phyloP scores from a whole-genome alignment of 2,329 filamentous ascomycete species.

The Colletotrichum orchidophilum region DNA sequence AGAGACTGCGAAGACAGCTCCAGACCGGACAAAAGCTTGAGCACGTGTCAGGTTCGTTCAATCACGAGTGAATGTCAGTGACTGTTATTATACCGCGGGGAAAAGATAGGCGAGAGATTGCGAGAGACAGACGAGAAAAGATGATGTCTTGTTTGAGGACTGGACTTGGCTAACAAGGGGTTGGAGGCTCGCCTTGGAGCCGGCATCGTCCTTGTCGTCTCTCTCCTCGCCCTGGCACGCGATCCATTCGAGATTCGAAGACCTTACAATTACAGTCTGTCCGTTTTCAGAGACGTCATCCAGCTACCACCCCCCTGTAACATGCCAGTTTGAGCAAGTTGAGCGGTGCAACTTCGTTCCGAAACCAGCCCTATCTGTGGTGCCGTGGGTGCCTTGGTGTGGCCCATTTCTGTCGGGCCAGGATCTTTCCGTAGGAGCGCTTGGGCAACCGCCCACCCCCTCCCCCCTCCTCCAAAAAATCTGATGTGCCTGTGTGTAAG shows the following conservation, averaged over 20 bases:
- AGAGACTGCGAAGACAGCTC: not conserved
- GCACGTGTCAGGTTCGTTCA: slow-evolving; percentile 26
- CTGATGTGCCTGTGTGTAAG: not conserved
- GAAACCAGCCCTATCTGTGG: slow-evolving; percentile 22
- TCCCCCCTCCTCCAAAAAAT: not conserved
- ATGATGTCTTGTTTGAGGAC: not conserved
- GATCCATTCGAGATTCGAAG: not conserved
- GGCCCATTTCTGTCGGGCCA: slow-evolving; percentile 23
- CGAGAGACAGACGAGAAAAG: not conserved
- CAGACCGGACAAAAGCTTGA: not conserved
- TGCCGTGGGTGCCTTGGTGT: not conserved
- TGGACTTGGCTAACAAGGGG: not conserved
- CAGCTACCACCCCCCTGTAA: not conserved
- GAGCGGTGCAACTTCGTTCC: slow-evolving; percentile 7
- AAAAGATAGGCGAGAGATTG: not conserved
- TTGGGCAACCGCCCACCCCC: too few species aligned
- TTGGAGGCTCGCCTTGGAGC: not conserved
- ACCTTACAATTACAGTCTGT: not conserved
- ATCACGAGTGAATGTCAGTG: not conserved
- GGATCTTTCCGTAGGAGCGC: slow-evolving; percentile 17
- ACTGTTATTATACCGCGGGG: not conserved
- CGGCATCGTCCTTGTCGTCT: not conserved
- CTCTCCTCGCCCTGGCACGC: not conserved
- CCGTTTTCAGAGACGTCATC: slow-evolving; percentile 12
- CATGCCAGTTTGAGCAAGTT: not conserved